These are phyloP conservation scores for Grosmannia clavigera DNA, from an alignment of 2,329 filamentous ascomycete species.

Conservation along the genomic window DNA sequence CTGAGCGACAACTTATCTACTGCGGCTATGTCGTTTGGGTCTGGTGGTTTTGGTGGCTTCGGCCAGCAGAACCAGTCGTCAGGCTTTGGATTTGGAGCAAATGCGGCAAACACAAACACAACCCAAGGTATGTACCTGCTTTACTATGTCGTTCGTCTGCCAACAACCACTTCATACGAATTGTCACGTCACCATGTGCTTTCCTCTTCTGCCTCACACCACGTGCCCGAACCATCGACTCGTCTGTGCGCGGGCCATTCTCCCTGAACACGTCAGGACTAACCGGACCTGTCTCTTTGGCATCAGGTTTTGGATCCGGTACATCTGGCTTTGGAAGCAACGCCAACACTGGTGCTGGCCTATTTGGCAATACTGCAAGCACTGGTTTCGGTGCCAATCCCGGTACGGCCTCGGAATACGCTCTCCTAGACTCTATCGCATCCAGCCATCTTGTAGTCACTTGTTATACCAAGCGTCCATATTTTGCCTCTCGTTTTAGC, in stretches of 20 bases:
- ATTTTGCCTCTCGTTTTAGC: neutral
- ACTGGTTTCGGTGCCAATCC: slow-evolving; percentile 12
- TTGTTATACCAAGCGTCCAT: neutral
- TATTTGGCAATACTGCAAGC: slow-evolving; percentile 28
- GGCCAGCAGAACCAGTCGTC: slow-evolving; percentile 40
- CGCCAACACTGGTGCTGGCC: slow-evolving; percentile 24
- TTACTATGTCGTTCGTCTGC: neutral
- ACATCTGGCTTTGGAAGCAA: slow-evolving; percentile 24
- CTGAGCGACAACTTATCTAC: neutral
- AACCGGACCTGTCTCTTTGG: slow-evolving; percentile 9
- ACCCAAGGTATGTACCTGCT: slow-evolving; percentile 38
- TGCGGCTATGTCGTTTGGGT: slow-evolving; percentile 40
- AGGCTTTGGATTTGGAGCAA: slow-evolving; percentile 45
- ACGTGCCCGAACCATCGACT: slow-evolving; percentile 4
- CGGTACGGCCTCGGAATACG: slow-evolving; percentile 9
- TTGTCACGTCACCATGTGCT: neutral
- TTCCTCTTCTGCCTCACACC: slow-evolving; percentile 8
- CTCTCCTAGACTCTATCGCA: neutral
- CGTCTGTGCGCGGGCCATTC: neutral
- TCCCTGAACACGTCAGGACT: slow-evolving; percentile 11
- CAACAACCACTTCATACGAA: neutral
- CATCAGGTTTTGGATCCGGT: slow-evolving; percentile 23
- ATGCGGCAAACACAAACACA: slow-evolving; percentile 27
- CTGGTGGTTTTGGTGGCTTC: slow-evolving; percentile 44
- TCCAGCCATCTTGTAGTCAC: neutral